Evolutionary conservation across 768 basidiomycete genomes (phyloP).

Genomic region (Daedaleopsis nitida): DNA sequence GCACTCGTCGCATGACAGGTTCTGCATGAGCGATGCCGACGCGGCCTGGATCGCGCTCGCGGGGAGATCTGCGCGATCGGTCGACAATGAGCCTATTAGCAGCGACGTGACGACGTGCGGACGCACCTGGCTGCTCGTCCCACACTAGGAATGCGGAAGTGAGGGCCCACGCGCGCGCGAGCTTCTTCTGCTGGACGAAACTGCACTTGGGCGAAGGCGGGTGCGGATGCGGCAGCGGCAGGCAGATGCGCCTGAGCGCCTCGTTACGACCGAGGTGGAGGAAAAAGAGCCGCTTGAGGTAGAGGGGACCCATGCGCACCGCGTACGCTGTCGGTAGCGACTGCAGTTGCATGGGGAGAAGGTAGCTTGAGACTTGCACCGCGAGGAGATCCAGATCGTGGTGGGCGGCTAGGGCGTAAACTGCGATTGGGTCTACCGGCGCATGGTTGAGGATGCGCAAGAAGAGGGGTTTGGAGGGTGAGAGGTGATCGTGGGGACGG

Average conservation of each 20-base stretch:
- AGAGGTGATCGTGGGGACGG: conserved; percentile 23
- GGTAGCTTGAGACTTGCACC: conserved; percentile 36
- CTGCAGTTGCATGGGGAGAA: conserved; percentile 36
- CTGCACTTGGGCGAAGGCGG: conserved; percentile 21
- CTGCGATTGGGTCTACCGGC: conserved; percentile 36
- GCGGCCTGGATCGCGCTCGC: conserved; percentile 70
- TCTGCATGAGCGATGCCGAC: conserved; percentile 64
- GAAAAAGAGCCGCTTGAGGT: conserved; percentile 41
- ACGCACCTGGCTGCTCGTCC: conserved; percentile 33
- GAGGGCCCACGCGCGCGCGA: conserved; percentile 34
- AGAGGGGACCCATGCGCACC: conserved; percentile 40
- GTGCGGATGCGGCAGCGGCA: conserved; percentile 29
- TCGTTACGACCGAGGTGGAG: conserved; percentile 40
- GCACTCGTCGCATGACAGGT: conserved; percentile 68
- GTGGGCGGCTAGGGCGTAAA: conserved; percentile 44
- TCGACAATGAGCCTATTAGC: neutral
- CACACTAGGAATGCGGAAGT: conserved; percentile 30
- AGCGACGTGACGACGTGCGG: neutral
- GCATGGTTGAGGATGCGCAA: conserved; percentile 36
- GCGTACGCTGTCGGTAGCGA: conserved; percentile 41
- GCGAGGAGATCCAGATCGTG: conserved; percentile 40
- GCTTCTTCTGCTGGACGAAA: conserved; percentile 23
- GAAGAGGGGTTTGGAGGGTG: conserved; percentile 32
- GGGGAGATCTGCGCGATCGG: conserved; percentile 56
- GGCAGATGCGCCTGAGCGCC: conserved; percentile 33